A percentile compares a stretch with the other conserved stretches of the same genome.
Evolutionary conservation across 2,329 filamentous ascomycete species (phyloP).

Genomic region (Botrytis fabae): DNA sequence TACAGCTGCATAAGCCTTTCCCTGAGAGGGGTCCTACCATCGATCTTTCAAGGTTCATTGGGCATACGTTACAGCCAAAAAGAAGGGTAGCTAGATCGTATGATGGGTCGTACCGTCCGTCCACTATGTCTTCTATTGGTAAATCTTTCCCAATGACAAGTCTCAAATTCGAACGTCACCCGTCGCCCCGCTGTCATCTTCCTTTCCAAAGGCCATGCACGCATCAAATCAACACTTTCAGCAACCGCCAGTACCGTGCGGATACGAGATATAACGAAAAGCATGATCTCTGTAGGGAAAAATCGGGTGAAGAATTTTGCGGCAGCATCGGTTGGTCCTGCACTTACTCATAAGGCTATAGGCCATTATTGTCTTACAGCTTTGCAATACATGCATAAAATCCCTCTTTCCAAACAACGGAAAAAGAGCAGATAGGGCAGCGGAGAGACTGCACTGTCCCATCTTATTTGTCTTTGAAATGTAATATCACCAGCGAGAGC

Average conservation of each 20-base stretch:
- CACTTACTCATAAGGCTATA: neutral
- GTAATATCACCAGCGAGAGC: neutral
- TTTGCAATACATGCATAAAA: neutral
- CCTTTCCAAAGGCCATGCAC: neutral
- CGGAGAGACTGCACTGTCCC: neutral
- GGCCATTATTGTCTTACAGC: neutral
- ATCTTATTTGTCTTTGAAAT: neutral
- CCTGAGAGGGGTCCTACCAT: neutral
- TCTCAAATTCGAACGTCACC: conserved; percentile 14
- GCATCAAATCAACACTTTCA: neutral
- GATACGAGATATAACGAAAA: neutral
- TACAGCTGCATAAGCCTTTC: conserved; percentile 2
- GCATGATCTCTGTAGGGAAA: neutral
- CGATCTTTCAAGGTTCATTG: conserved; percentile 8
- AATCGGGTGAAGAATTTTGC: conserved; percentile 5
- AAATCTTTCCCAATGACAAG: conserved; percentile 15
- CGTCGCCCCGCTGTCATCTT: conserved; percentile 14
- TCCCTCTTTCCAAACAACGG: neutral
- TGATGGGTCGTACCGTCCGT: neutral
- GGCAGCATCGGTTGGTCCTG: neutral
- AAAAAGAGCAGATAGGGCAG: neutral
- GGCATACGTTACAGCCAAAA: neutral
- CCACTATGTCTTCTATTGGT: conserved; percentile 3
- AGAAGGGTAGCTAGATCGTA: conserved; percentile 12
- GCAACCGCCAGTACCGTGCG: neutral